These are phyloP conservation scores for Tetragonia tetragonoides DNA, from an alignment of 148 eudicot species.

Conservation along the genomic window DNA sequence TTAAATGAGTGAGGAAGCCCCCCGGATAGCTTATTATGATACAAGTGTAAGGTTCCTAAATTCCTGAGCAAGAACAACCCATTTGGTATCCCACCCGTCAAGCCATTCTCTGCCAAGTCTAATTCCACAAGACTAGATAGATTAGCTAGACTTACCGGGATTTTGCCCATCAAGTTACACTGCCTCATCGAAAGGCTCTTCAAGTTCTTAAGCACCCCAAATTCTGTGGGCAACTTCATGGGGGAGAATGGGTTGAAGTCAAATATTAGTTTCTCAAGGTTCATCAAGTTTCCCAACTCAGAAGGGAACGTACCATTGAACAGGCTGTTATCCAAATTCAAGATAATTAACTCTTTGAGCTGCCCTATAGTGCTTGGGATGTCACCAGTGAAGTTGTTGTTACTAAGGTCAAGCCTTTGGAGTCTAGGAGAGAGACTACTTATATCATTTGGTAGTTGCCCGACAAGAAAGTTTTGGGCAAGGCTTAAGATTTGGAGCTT, in stretches of 20 bases:
- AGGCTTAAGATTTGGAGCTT: slow-evolving; percentile 45
- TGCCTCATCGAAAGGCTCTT: slow-evolving; percentile 36
- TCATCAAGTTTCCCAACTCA: slow-evolving; percentile 49
- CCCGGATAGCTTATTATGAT: slow-evolving; percentile 47
- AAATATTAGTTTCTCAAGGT: slow-evolving; percentile 36
- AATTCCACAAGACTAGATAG: slow-evolving; percentile 42
- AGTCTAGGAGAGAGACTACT: slow-evolving; percentile 41
- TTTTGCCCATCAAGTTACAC: slow-evolving; percentile 48
- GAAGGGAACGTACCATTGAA: slow-evolving; percentile 56
- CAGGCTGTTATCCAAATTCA: slow-evolving; percentile 35
- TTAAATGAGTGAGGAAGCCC: slow-evolving; percentile 44
- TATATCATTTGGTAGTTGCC: slow-evolving; percentile 56
- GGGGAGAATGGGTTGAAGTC: slow-evolving; percentile 36
- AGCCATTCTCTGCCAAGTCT: slow-evolving; percentile 18
- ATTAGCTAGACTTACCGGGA: slow-evolving; percentile 44
- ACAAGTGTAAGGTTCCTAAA: slow-evolving; percentile 40
- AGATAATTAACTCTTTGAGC: slow-evolving; percentile 29
- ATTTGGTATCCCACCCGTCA: slow-evolving; percentile 54
- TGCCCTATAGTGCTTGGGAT: slow-evolving; percentile 57
- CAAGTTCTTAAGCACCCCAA: slow-evolving; percentile 43
- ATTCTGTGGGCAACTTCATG: slow-evolving; percentile 37
- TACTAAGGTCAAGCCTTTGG: slow-evolving; percentile 40
- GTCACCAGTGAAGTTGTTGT: slow-evolving; percentile 61
- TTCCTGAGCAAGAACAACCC: slow-evolving; percentile 48
- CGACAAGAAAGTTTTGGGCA: slow-evolving; percentile 54